Conservation (phyloP, 1,284 basidiomycete genomes). For the Cutaneotrichosporon arboriforme region DNA sequence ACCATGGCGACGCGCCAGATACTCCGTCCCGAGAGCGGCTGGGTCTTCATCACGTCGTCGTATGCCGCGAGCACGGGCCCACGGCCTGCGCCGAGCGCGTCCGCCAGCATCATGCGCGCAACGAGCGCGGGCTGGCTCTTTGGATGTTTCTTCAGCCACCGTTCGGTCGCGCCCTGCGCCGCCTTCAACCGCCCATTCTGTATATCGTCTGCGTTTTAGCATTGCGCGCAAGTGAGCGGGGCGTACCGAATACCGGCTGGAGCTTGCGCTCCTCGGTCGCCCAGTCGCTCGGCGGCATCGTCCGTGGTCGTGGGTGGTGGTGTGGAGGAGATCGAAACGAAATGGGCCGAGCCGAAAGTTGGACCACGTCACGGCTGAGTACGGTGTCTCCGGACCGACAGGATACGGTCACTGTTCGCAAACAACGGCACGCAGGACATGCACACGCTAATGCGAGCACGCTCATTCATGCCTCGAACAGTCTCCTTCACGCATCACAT, state of each 20-base stretch:
- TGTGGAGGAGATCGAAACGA: not conserved
- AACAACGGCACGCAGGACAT: not conserved
- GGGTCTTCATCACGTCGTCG: slow-evolving; percentile 24
- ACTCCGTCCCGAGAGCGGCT: slow-evolving; percentile 23
- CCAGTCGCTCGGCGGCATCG: slow-evolving; percentile 22
- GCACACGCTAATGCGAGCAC: not conserved
- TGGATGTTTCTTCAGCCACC: slow-evolving; percentile 37
- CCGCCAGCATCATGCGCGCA: slow-evolving; percentile 32
- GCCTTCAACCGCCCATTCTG: slow-evolving; percentile 20
- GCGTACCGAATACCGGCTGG: slow-evolving; percentile 34
- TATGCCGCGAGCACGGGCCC: slow-evolving; percentile 21
- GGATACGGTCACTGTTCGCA: not conserved
- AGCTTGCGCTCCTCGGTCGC: slow-evolving; percentile 38
- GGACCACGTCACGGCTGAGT: not conserved
- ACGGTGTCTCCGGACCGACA: not conserved
- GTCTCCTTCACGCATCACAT: too few relatives aligned
- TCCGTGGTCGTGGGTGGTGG: not conserved
- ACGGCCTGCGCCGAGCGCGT: slow-evolving; percentile 13
- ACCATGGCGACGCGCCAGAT: slow-evolving; percentile 26
- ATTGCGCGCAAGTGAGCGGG: too few relatives aligned
- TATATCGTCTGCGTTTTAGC: slow-evolving; percentile 30
- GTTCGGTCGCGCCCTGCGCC: slow-evolving; percentile 24
- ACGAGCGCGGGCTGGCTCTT: slow-evolving; percentile 41
- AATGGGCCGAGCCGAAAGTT: not conserved
- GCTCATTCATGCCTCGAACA: too few relatives aligned